These are phyloP conservation scores for Musa beccarii DNA, from an alignment of 176 grass and related monocot genomes.

Conservation along the genomic window DNA sequence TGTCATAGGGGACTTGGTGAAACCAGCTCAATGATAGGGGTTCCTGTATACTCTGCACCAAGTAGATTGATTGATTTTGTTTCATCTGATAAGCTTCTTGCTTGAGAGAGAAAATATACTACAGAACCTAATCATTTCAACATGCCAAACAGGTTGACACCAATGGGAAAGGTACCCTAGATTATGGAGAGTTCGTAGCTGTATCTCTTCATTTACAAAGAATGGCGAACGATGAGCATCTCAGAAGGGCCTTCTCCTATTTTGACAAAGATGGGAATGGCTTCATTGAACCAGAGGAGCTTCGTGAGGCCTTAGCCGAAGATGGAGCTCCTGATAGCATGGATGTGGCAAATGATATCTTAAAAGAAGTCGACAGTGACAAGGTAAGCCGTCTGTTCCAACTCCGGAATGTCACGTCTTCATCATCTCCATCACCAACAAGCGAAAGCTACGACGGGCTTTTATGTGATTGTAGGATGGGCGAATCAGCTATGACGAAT, in stretches of 20 bases:
- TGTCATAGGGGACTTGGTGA: not conserved
- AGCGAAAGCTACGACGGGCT: not conserved
- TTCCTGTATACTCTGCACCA: not conserved
- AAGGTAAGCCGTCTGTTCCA: conserved; percentile 32
- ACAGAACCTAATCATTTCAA: conserved; percentile 19
- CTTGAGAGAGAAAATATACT: not conserved
- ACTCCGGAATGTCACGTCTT: not conserved
- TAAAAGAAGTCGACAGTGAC: conserved; percentile 97
- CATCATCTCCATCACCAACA: conserved; percentile 7
- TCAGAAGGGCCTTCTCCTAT: conserved; percentile 74
- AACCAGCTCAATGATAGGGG: not conserved
- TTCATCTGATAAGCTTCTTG: not conserved
- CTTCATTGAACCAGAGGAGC: conserved; percentile 81
- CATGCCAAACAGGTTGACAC: conserved; percentile 61
- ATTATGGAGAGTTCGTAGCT: conserved; percentile 82
- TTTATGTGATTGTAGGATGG: conserved; percentile 56
- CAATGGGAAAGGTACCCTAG: conserved; percentile 74
- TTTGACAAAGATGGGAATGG: conserved; percentile 94
- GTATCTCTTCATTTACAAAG: conserved; percentile 95
- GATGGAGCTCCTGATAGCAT: conserved; percentile 73
- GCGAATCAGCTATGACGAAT: conserved; percentile 92
- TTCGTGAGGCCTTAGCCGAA: conserved; percentile 55
- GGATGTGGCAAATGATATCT: conserved; percentile 84
- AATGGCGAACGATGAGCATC: conserved; percentile 95
- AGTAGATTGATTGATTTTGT: not conserved